A percentile compares a stretch with the other conserved stretches of the same genome.
phyloP scores from a whole-genome alignment of 805 yeast species.

The Cyberlindnera euphorbiae region DNA sequence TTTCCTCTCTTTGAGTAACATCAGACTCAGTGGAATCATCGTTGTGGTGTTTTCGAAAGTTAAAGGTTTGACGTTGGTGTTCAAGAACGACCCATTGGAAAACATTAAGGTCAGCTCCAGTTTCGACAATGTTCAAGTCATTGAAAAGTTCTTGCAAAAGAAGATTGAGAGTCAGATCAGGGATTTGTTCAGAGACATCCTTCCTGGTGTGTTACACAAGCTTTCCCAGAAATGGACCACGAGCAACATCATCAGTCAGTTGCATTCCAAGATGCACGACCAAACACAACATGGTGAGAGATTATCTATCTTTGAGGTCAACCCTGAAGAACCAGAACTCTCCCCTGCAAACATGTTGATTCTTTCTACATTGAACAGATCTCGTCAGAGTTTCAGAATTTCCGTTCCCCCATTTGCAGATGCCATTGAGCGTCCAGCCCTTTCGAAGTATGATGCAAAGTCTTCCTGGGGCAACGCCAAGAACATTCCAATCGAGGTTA shows the following conservation, averaged over 20 bases:
- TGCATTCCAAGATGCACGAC: constrained; percentile 20
- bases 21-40: constrained; percentile 73
- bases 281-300: constrained; percentile 25
- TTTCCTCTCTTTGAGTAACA: constrained; percentile 67
- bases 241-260: constrained; percentile 29
- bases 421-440: constrained; percentile 48
- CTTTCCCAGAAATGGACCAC: constrained; percentile 63
- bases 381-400: constrained; percentile 78
- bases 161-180: constrained; percentile 81
- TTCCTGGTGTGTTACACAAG: constrained; percentile 76
- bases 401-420: constrained; percentile 54
- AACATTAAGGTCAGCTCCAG: constrained; percentile 78
- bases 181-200: constrained; percentile 74
- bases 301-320: constrained; percentile 44
- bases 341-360: constrained; percentile 64
- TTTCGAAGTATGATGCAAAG: constrained; percentile 21
- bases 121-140: constrained; percentile 79
- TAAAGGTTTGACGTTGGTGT: constrained; percentile 81
- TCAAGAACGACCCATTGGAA: constrained; percentile 85
- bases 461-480: constrained; percentile 13
- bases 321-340: constrained; percentile 55
- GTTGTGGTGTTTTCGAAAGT: constrained; percentile 77
- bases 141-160: constrained; percentile 75
- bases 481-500: constrained; percentile 24
- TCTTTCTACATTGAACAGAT: constrained; percentile 61